Evolutionary conservation across 1,284 basidiomycete genomes (phyloP).

Genomic region (Ustilago lituana): DNA sequence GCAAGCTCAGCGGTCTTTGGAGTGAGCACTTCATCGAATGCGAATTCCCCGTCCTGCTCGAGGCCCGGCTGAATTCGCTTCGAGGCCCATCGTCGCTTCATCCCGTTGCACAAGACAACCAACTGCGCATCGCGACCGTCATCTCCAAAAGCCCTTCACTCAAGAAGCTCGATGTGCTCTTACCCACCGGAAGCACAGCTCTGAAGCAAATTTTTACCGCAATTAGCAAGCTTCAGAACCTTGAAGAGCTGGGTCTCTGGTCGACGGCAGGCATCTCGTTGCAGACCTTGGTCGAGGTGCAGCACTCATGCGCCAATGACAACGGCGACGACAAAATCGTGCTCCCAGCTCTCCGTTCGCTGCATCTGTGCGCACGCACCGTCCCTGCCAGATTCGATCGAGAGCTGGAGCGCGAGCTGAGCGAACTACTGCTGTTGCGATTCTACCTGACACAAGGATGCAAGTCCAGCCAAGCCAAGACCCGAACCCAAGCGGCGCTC

Average conservation of each 20-base stretch:
- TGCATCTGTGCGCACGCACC: background rate
- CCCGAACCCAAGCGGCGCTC: conserved; percentile 3
- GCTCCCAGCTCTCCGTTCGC: conserved; percentile 2
- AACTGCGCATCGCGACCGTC: conserved; percentile 8
- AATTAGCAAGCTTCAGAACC: conserved; percentile 3
- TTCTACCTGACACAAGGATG: conserved; percentile 12
- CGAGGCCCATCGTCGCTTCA: conserved; percentile 3
- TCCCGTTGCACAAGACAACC: background rate
- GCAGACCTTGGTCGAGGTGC: background rate
- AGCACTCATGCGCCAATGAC: background rate
- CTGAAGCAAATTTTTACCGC: conserved; percentile 11
- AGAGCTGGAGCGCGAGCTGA: conserved; percentile 7
- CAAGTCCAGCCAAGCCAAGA: conserved; percentile 1
- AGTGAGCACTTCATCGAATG: conserved; percentile 17
- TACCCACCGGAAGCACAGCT: background rate
- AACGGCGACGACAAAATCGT: background rate
- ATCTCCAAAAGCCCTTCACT: conserved; percentile 13
- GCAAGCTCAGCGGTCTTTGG: conserved; percentile 8
- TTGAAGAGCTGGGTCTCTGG: conserved; percentile 20
- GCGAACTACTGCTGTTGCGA: conserved; percentile 10
- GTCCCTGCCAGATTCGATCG: background rate
- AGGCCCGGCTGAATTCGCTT: conserved; percentile 7
- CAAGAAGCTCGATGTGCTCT: conserved; percentile 20
- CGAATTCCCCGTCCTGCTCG: conserved; percentile 8
- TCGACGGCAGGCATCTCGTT: background rate